A percentile compares a stretch with the other conserved stretches of the same genome.
These are phyloP conservation scores for Aegilops bicornis DNA, from an alignment of 176 grass and related monocot species.

Conservation along the genomic window DNA sequence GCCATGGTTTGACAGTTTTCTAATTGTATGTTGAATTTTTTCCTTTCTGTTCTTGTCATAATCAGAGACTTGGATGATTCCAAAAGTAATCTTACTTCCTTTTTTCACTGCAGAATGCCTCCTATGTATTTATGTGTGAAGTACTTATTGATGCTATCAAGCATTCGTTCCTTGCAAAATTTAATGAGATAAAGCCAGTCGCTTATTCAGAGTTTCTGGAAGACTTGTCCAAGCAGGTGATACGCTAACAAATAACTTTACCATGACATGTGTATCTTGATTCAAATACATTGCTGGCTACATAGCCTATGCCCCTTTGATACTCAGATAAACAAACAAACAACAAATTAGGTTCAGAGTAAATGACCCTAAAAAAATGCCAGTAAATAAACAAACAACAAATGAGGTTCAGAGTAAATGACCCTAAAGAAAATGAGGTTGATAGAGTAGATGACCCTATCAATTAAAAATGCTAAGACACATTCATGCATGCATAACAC, in stretches of 20 bases:
- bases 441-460: neutral
- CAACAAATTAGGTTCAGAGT: neutral
- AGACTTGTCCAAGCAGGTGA: constrained; percentile 94
- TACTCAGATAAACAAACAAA: neutral
- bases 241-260: constrained; percentile 8
- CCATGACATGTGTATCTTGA: neutral
- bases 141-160: constrained; percentile 94
- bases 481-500: neutral
- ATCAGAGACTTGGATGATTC: neutral
- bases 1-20: constrained; percentile 83
- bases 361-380: neutral
- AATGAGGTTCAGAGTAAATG: neutral
- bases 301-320: neutral
- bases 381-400: neutral
- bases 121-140: constrained; percentile 87
- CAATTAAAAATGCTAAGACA: constrained; percentile 1
- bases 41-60: neutral
- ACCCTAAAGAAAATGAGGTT: neutral
- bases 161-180: constrained; percentile 98
- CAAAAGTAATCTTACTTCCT: constrained; percentile 16
- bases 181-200: constrained; percentile 96
- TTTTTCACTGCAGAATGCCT: constrained; percentile 65
- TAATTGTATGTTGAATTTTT: constrained; percentile 59
- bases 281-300: neutral
- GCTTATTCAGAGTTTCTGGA: constrained; percentile 99